Conservation (phyloP, 257 asterid genomes). For the Schizonepeta tenuifolia region DNA sequence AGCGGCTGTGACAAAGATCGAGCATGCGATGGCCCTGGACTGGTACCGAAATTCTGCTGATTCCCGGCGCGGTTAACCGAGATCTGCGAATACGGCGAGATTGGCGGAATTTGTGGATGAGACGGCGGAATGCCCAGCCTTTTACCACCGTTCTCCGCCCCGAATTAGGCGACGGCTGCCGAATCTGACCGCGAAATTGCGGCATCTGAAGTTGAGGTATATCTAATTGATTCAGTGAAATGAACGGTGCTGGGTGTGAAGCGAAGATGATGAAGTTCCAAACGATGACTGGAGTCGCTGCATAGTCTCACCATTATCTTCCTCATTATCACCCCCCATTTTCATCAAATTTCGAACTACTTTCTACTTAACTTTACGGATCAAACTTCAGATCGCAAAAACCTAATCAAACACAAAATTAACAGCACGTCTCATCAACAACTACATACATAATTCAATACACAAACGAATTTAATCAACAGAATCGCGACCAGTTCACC, state of each 20-base stretch:
- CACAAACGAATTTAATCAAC: neutral
- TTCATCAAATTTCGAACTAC: conserved; percentile 26
- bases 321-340: conserved; percentile 69
- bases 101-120: conserved; percentile 89
- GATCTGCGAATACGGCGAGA: conserved; percentile 89
- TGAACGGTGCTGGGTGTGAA: conserved; percentile 48
- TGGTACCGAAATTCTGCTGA: conserved; percentile 56
- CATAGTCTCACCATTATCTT: conserved; percentile 46
- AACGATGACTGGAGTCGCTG: conserved; percentile 80
- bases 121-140: conserved; percentile 91
- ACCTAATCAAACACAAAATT: conserved; percentile 29
- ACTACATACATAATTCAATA: conserved; percentile 13
- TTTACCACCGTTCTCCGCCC: conserved; percentile 53
- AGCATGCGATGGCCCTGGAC: conserved; percentile 63
- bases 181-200: conserved; percentile 67
- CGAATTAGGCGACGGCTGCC: conserved; percentile 61
- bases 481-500: conserved; percentile 22
- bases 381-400: conserved; percentile 32
- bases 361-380: conserved; percentile 17
- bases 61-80: conserved; percentile 50
- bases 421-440: conserved; percentile 5
- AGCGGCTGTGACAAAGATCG: conserved; percentile 86
- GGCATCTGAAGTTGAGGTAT: conserved; percentile 63
- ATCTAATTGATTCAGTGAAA: conserved; percentile 57
- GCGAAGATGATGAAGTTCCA: conserved; percentile 74